These are phyloP conservation scores for Erythrobasidium yunnanense DNA, from an alignment of 768 basidiomycete genomes.

Conservation along the genomic window DNA sequence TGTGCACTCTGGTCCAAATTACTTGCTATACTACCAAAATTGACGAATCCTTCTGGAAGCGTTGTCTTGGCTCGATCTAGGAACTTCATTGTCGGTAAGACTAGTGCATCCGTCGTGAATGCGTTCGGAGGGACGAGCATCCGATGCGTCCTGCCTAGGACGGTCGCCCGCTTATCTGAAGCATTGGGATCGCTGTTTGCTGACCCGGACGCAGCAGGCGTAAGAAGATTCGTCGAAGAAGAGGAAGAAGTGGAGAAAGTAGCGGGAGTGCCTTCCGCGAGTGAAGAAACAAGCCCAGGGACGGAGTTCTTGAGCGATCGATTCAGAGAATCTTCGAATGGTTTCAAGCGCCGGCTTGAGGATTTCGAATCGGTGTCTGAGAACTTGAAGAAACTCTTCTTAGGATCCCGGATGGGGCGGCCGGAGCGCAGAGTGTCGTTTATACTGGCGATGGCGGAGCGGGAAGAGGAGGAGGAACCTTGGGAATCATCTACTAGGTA, in stretches of 20 bases:
- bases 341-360: constrained; percentile 56
- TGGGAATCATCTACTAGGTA: constrained; percentile 88
- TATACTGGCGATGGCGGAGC: constrained; percentile 83
- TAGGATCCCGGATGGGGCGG: constrained; percentile 62
- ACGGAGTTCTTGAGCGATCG: constrained; percentile 76
- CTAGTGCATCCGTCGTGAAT: constrained; percentile 87
- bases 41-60: constrained; percentile 47
- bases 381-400: constrained; percentile 86
- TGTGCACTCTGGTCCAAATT: neutral
- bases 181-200: constrained; percentile 39
- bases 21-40: neutral
- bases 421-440: constrained; percentile 85
- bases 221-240: constrained; percentile 1
- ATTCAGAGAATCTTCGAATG: constrained; percentile 74
- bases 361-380: constrained; percentile 73
- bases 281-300: constrained; percentile 63
- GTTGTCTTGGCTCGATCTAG: constrained; percentile 60
- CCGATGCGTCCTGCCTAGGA: constrained; percentile 67
- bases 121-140: constrained; percentile 79
- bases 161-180: constrained; percentile 42
- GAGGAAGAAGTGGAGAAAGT: constrained; percentile 12
- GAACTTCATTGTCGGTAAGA: constrained; percentile 82
- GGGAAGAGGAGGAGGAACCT: constrained; percentile 55
- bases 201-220: neutral
- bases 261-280: constrained; percentile 19